Conservation (phyloP, 257 asterid species). For the Leonotis leonurus region DNA sequence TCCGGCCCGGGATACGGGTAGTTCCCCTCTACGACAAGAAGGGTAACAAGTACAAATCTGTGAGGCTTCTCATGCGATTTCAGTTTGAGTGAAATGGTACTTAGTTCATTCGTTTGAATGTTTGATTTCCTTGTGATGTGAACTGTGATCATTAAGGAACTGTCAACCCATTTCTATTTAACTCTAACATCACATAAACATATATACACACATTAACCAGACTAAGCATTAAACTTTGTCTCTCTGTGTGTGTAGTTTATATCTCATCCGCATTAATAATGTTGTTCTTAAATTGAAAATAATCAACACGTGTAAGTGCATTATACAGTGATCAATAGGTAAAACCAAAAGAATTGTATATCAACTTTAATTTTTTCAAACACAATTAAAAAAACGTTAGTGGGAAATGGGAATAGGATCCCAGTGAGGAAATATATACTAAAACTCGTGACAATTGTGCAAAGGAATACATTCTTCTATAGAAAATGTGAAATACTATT, state of each 20-base stretch:
- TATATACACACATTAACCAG: no score
- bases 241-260: no score
- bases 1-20: conserved; percentile 68
- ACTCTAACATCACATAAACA: no score
- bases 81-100: conserved; percentile 33
- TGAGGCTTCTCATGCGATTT: conserved; percentile 81
- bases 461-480: not conserved
- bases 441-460: not conserved
- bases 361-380: not conserved
- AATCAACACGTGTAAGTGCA: not conserved
- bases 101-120: not conserved
- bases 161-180: no score
- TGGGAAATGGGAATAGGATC: not conserved
- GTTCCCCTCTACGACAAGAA: conserved; percentile 71
- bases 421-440: not conserved
- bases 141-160: no score
- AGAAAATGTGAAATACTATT: not conserved
- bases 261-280: no score
- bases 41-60: conserved; percentile 62
- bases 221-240: no score
- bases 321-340: not conserved
- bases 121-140: no score
- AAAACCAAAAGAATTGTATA: not conserved
- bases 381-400: not conserved
- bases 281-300: no score